Evolutionary conservation across 2,329 filamentous ascomycete genomes (phyloP).

Genomic region (Arthrobotrys sinensis): DNA sequence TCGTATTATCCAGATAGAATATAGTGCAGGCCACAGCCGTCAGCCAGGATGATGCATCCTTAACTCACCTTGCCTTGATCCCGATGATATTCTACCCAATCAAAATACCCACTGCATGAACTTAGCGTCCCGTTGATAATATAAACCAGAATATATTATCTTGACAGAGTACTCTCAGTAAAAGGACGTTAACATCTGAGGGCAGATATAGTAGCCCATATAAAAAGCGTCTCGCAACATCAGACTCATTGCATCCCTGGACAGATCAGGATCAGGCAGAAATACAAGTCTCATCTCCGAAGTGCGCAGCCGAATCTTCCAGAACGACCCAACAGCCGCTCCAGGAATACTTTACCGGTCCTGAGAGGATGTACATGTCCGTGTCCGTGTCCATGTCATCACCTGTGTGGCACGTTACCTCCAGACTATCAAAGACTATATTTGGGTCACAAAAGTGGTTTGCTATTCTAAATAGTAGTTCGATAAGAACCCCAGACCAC

Average conservation of each 20-base stretch:
- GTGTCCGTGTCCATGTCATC: not conserved
- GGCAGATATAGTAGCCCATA: not conserved
- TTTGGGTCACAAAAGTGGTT: conserved; percentile 13
- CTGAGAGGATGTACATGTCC: too few relatives aligned
- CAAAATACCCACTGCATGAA: too few relatives aligned
- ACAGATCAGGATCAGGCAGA: too few relatives aligned
- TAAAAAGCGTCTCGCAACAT: not conserved
- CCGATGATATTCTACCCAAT: too few relatives aligned
- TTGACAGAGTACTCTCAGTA: too few relatives aligned
- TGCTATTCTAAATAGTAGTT: conserved; percentile 4
- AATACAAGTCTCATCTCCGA: not conserved
- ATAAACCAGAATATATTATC: too few relatives aligned
- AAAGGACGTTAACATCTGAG: too few relatives aligned
- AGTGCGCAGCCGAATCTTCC: conserved; percentile 12
- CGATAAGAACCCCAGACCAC: not conserved
- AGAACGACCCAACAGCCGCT: not conserved
- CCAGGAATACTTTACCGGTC: too few relatives aligned
- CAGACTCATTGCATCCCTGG: not conserved
- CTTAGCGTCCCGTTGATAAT: too few relatives aligned
- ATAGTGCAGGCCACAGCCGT: too few relatives aligned
- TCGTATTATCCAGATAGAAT: too few relatives aligned
- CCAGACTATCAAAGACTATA: not conserved
- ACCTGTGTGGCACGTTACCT: conserved; percentile 9
- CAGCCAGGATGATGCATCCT: too few relatives aligned
- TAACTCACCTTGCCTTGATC: not conserved